Base-by-base conservation (phyloP, 768 basidiomycete species). In the Hysterangium stoloniferum region DNA sequence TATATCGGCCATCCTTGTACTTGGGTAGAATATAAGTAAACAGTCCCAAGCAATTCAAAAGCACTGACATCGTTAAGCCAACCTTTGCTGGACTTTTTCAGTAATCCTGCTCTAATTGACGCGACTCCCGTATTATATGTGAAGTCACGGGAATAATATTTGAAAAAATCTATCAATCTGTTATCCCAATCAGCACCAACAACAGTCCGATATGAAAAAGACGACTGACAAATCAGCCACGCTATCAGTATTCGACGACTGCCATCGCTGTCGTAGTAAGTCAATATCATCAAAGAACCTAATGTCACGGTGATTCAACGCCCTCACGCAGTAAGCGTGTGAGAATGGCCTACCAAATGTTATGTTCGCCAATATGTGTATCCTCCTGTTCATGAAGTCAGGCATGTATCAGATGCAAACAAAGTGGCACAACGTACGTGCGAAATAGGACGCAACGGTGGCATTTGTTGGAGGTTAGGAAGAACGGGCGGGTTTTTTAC, bases 251-350 rank as follows among this genome's bases (percentile, higher is more conserved):
- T 97, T 97, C 56, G 86, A 80, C n/a, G 90, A 94, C 61, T 83
- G 83, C 92, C 94, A 99, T 59, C 86, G 82, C 64, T 88, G 83
- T 59, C 91, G 77, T 51, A 99, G 72, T 32, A 91, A 76, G 61
- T 96, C 92, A 62, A 94, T 84, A 66, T 99, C 95, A 70, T 98
- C 95, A 63, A 97, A 99, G 71, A 99, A 98, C 80, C 86, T 88
- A 48, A 27, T 25, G 35, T 7, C 28, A 19, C 52, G 20, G 52
- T 40, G 17, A 56, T 29, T n/a, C 24, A 31, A 31, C 5, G 35
- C 13, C 19, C 19, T 40, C 29, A 51, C 5, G 3, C 7, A 12
- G 13, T 12, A 3, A 7, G 19, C 12, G 28, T 37, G 15, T 27
- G 12, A 20, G 28, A 20, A 24, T 31, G 22, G 45, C 70, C 49